phyloP scores from a whole-genome alignment of 495 filamentous ascomycete genomes.

The Bacidia gigantensis region DNA sequence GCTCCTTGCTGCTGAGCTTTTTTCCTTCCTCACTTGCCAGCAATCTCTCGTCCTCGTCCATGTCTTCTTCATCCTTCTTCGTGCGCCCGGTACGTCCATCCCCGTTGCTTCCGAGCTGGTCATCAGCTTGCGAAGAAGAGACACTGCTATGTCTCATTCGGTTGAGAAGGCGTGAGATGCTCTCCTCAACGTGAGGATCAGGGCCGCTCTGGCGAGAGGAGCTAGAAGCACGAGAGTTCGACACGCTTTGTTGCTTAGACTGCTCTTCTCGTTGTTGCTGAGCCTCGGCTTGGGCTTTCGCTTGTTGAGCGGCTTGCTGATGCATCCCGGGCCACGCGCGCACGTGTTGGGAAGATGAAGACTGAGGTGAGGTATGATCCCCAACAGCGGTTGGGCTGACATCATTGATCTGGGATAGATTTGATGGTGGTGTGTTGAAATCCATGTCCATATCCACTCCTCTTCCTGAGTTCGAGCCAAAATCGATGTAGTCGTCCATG shows the following conservation, averaged over 20 bases:
- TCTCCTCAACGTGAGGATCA: slow-evolving; percentile 67
- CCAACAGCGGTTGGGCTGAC: slow-evolving; percentile 60
- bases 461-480: slow-evolving; percentile 35
- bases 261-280: slow-evolving; percentile 49
- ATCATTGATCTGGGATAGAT: slow-evolving; percentile 34
- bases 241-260: slow-evolving; percentile 18
- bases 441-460: slow-evolving; percentile 41
- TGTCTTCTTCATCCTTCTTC: slow-evolving; percentile 88
- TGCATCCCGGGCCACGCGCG: slow-evolving; percentile 84
- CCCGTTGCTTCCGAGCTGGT: slow-evolving; percentile 26
- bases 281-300: slow-evolving; percentile 55
- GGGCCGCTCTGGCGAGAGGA: slow-evolving; percentile 20
- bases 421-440: slow-evolving; percentile 39
- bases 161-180: slow-evolving; percentile 69
- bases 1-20: slow-evolving; percentile 88
- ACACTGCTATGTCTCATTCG: slow-evolving; percentile 62
- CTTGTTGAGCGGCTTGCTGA: slow-evolving; percentile 61
- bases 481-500: slow-evolving; percentile 36
- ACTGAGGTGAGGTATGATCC: slow-evolving; percentile 37
- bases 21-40: slow-evolving; percentile 94
- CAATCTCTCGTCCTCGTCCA: slow-evolving; percentile 94
- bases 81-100: slow-evolving; percentile 26
- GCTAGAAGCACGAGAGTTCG: slow-evolving; percentile 14
- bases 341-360: slow-evolving; percentile 39
- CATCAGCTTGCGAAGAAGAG: slow-evolving; percentile 36